A percentile compares a stretch with the other conserved stretches of the same genome.
Conservation (phyloP, 805 yeast genomes). For the Debaryomyces castellii region DNA sequence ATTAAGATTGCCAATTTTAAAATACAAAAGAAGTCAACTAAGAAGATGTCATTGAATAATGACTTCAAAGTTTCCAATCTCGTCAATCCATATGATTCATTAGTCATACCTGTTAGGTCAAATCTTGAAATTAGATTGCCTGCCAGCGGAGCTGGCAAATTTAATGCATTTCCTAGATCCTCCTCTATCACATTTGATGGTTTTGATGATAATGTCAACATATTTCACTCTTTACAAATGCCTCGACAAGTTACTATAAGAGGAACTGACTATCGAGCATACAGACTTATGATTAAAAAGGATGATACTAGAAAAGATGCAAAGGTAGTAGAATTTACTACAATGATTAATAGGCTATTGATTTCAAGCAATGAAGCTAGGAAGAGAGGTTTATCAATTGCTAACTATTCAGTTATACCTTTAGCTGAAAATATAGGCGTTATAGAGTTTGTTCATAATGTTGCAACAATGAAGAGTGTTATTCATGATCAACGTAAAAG, state of each 20-base stretch:
- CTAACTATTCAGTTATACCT: constrained; percentile 87
- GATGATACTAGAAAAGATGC: constrained; percentile 97
- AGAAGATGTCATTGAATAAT: constrained; percentile 34
- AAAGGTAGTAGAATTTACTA: constrained; percentile 86
- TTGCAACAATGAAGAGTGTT: constrained; percentile 33
- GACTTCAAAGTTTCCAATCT: constrained; percentile 40
- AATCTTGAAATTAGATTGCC: constrained; percentile 72
- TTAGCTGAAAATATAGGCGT: constrained; percentile 84
- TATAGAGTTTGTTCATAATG: constrained; percentile 58
- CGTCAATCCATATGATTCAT: constrained; percentile 30
- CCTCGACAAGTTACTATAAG: constrained; percentile 75
- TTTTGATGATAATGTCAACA: constrained; percentile 65
- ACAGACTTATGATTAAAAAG: constrained; percentile 76
- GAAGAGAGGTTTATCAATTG: constrained; percentile 66
- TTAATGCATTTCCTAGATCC: constrained; percentile 46
- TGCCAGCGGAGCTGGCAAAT: constrained; percentile 40
- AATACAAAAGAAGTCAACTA: constrained; percentile 34
- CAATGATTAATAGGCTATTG: constrained; percentile 76
- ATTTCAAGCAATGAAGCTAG: constrained; percentile 67
- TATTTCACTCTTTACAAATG: constrained; percentile 80
- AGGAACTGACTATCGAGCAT: constrained; percentile 77
- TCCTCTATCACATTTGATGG: constrained; percentile 51
- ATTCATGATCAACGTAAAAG: constrained; percentile 27
- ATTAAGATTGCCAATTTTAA: constrained; percentile 42
- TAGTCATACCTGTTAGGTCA: constrained; percentile 73